These are phyloP conservation scores for Hypoxylon sp. DNA, from an alignment of 2,329 filamentous ascomycete species.

Conservation along the genomic window DNA sequence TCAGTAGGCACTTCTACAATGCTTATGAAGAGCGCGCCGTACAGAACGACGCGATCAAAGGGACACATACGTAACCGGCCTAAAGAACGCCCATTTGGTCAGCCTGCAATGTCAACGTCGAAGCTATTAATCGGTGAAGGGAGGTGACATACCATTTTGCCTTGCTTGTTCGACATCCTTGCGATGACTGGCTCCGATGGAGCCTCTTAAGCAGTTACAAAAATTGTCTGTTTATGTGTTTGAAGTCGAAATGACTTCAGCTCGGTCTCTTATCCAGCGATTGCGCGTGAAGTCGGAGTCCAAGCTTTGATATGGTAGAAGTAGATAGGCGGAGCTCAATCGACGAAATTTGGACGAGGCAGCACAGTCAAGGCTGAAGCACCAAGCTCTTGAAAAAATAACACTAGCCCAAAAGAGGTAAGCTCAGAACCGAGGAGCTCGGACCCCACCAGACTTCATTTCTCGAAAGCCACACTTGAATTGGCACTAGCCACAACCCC, in stretches of 20 bases:
- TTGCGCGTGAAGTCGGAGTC: slow-evolving; percentile 58
- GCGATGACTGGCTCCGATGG: slow-evolving; percentile 59
- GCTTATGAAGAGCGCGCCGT: slow-evolving; percentile 34
- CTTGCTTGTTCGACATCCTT: slow-evolving; percentile 91
- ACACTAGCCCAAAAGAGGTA: slow-evolving; percentile 25
- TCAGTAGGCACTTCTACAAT: slow-evolving; percentile 47
- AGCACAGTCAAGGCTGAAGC: slow-evolving; percentile 54
- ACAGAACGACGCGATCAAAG: slow-evolving; percentile 44
- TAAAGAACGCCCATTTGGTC: slow-evolving; percentile 68
- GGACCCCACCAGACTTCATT: slow-evolving; percentile 45
- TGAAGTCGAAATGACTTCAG: slow-evolving; percentile 57
- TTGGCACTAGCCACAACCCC: slow-evolving; percentile 16
- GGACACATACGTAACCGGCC: slow-evolving; percentile 78
- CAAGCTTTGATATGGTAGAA: slow-evolving; percentile 58
- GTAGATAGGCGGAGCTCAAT: slow-evolving; percentile 47
- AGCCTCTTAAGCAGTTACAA: slow-evolving; percentile 61
- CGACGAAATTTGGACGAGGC: slow-evolving; percentile 60
- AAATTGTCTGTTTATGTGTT: slow-evolving; percentile 59
- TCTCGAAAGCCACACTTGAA: slow-evolving; percentile 45
- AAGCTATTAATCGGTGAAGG: slow-evolving; percentile 59
- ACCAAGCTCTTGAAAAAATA: slow-evolving; percentile 36
- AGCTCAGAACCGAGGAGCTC: slow-evolving; percentile 27
- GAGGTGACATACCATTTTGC: slow-evolving; percentile 91
- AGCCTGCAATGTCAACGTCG: slow-evolving; percentile 71
- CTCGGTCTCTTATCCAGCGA: slow-evolving; percentile 50